phyloP scores from a whole-genome alignment of 352 stramenopile genomes.

The Globisporangium cystogenes region DNA sequence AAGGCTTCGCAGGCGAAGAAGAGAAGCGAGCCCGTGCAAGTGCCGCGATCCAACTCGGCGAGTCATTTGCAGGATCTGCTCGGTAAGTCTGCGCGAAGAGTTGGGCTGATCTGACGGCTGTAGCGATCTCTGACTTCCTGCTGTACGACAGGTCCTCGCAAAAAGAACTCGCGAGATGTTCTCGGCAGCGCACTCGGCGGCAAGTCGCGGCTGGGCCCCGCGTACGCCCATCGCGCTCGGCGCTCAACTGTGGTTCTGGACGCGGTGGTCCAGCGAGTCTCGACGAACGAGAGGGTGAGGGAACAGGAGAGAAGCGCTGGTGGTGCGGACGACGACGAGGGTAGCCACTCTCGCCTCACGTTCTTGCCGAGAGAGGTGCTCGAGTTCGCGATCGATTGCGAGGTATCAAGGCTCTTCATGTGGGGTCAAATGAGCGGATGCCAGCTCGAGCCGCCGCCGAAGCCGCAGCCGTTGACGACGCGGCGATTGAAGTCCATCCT shows the following conservation, averaged over 20 bases:
- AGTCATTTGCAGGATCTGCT: constrained; percentile 55
- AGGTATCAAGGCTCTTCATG: constrained; percentile 46
- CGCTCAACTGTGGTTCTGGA: constrained; percentile 45
- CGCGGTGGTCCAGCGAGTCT: constrained; percentile 28
- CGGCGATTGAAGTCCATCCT: constrained; percentile 21
- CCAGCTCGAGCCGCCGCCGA: not conserved
- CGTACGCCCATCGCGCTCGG: constrained; percentile 38
- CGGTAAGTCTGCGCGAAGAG: constrained; percentile 27
- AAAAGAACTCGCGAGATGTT: constrained; percentile 25
- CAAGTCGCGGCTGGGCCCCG: constrained; percentile 24
- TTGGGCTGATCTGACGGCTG: too few relatives aligned
- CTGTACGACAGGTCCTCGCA: constrained; percentile 21
- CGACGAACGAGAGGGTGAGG: not conserved
- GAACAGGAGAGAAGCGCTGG: not conserved
- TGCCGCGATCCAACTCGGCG: constrained; percentile 44
- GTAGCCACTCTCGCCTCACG: constrained; percentile 11
- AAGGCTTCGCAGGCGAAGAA: constrained; percentile 18
- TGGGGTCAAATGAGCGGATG: constrained; percentile 3
- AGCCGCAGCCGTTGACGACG: constrained; percentile 22
- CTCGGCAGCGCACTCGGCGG: constrained; percentile 24
- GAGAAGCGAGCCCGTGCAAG: constrained; percentile 5
- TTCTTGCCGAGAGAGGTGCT: constrained; percentile 13
- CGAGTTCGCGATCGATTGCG: constrained; percentile 55
- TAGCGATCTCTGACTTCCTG: too few relatives aligned
- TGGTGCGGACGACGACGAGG: constrained; percentile 1